phyloP scores from a whole-genome alignment of 1,284 basidiomycete genomes.

The Irpex sp. region DNA sequence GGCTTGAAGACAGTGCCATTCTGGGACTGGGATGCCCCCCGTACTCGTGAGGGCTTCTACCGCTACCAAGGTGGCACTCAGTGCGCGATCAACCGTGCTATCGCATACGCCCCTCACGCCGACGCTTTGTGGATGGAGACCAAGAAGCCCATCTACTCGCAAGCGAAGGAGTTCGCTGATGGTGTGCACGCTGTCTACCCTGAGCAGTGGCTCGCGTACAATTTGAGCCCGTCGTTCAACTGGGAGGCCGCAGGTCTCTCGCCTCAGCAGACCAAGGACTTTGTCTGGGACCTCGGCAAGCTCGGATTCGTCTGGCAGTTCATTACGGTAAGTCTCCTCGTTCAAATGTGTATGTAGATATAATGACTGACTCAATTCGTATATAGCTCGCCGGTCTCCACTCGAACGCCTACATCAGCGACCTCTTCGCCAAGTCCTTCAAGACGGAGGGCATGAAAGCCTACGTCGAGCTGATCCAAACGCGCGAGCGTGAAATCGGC shows the following conservation, averaged over 20 bases:
- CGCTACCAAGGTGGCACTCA: constrained; percentile 96
- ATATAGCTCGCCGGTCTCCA: constrained; percentile 89
- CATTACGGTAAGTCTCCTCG: constrained; percentile 73
- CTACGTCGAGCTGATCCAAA: constrained; percentile 83
- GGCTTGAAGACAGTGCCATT: constrained; percentile 70
- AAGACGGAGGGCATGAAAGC: constrained; percentile 92
- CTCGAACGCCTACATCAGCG: constrained; percentile 96
- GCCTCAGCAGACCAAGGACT: constrained; percentile 84
- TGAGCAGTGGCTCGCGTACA: constrained; percentile 93
- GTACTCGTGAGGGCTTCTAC: constrained; percentile 96
- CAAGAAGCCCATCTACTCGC: constrained; percentile 90
- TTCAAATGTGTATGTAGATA: not conserved
- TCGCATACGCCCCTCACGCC: constrained; percentile 92
- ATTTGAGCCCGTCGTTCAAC: constrained; percentile 91
- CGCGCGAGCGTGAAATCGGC: constrained; percentile 84
- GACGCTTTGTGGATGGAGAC: constrained; percentile 99
- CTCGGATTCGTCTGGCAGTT: constrained; percentile 98
- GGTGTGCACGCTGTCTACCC: constrained; percentile 83
- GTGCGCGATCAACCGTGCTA: constrained; percentile 89
- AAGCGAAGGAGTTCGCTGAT: constrained; percentile 90
- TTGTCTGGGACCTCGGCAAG: constrained; percentile 92
- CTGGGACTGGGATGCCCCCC: constrained; percentile 95
- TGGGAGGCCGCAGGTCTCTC: constrained; percentile 90
- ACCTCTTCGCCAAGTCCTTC: constrained; percentile 86
- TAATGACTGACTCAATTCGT: constrained; percentile 1